Base-by-base conservation (phyloP, 2,329 filamentous ascomycete species). In the Podosphaera aphanis region DNA sequence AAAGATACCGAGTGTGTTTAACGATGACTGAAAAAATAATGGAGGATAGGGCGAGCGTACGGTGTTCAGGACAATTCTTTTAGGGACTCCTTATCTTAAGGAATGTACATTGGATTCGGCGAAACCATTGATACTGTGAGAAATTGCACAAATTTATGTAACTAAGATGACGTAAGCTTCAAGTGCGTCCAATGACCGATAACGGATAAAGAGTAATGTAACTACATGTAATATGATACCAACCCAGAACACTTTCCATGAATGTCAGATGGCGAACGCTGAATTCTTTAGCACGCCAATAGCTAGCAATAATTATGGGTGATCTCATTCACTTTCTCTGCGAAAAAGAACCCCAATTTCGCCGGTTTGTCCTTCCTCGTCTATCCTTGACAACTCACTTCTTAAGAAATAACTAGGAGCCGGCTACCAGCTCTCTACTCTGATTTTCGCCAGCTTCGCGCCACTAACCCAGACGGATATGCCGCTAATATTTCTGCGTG, bases 391-490 rank as follows among this genome's bases (percentile, higher is more conserved):
- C n/a, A n/a, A n/a, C n/a, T n/a, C n/a, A n/a, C n/a, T n/a, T n/a
- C 20, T 43, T 39, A 37, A n/a, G 35, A 18, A n/a, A 8, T 37
- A 18, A 8, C 15, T 39, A 84, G 79, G 64, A 72, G 77, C 51
- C 81, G 85, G 43, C 69, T 93, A 11, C 77, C 83, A 11, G 86
- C 84, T 4, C 74, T 93, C 40, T 93, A 92, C 64, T 86, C 84
- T 42, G 85, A 93, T 60, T 93, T 93, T 58, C 68, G 74, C 33
- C 63, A 73, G 4, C 83, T 88, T 53, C 71, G 71, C 55, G 73
- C 71, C 35, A 73, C 81, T 19, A 93, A 93, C 57, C 83, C 84
- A 1, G 83, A 92, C 60, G 84, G 83, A 55, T 93, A 84, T 64
- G 64, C 68, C 18, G 83, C 84, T 38, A 93, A 93, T 59, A 67